Evolutionary conservation across 495 filamentous ascomycete species (phyloP), one percentile per base, ranked within the genome.

Genomic region (Neurospora sp.): DNA sequence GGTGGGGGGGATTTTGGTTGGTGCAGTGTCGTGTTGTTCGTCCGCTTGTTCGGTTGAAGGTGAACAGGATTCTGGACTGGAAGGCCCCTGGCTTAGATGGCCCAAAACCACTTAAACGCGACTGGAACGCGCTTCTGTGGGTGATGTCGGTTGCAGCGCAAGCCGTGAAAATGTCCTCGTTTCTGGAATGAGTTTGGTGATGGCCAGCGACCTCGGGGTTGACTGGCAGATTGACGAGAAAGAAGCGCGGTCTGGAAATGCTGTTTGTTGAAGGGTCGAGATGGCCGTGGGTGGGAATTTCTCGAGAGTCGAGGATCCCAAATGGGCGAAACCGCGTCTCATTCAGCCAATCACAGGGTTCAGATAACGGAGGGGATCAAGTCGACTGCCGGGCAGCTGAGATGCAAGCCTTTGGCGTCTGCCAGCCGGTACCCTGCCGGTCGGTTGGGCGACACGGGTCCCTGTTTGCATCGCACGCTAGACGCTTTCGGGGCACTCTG

Each of bases 81-180:
- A 66, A 43, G 34, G 45, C 39, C 69, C 69, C 71, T 74, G 28
- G 42, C 70, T 28, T 21, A 73, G 77, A 62, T 36, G 74, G 75
- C 77, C 75, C 31, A 73, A 78, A 77, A 75, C 77, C 79, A 82
- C 79, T 82, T 74, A 77, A 81, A 86, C 84, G 82, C 84, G 84
- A 82, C 78, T 79, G 72, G 76, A 71, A 83, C 78, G 78, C 79
- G 81, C 75, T 76, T 48, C 72, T 45, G 73, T 62, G 71, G 59
- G 21, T 28, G 38, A 62, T 71, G 37, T 72, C 34, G 39, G 34
- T 43, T 37, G 21, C 19, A 36, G 38, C 45, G 39, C 43, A 77
- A 48, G 39, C 19, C 7, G 43, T 24, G 71, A n/a, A 39, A 69
- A 66, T 59, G 7, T 5, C 4, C 39, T 72, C 19, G 40, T 69